Percentiles rank a stretch among this genome's conserved stretches.
These are phyloP conservation scores for Boletus huronensis DNA, from an alignment of 768 basidiomycete genomes.

Conservation along the genomic window DNA sequence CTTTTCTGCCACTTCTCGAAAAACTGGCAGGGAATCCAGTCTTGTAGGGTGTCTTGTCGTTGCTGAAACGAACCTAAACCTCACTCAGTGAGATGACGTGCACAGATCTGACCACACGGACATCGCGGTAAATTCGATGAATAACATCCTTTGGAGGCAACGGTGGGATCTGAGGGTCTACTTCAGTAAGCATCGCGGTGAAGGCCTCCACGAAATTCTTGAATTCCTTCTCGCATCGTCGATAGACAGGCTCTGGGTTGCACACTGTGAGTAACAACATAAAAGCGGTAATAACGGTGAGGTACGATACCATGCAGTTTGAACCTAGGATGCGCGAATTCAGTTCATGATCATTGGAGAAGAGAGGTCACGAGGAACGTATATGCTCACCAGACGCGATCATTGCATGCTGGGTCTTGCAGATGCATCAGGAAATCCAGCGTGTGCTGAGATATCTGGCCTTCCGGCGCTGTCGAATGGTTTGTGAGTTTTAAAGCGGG, in stretches of 20 bases:
- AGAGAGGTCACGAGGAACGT: neutral
- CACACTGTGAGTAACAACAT: neutral
- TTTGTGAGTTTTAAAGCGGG: neutral
- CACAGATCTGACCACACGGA: slow-evolving; percentile 21
- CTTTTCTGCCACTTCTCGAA: slow-evolving; percentile 86
- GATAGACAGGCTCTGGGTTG: slow-evolving; percentile 25
- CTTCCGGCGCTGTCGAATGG: slow-evolving; percentile 61
- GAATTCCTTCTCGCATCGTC: slow-evolving; percentile 83
- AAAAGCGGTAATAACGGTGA: neutral
- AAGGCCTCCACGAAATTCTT: slow-evolving; percentile 76
- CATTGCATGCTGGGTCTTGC: slow-evolving; percentile 73
- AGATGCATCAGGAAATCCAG: slow-evolving; percentile 72
- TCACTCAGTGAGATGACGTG: slow-evolving; percentile 4
- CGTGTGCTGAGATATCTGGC: slow-evolving; percentile 83
- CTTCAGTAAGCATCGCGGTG: slow-evolving; percentile 61
- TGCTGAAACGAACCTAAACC: slow-evolving; percentile 77
- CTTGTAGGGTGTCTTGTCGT: slow-evolving; percentile 97
- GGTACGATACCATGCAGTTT: slow-evolving; percentile 60
- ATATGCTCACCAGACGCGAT: slow-evolving; percentile 68
- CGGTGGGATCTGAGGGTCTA: slow-evolving; percentile 80
- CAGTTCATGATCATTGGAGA: neutral
- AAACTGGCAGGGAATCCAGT: slow-evolving; percentile 75
- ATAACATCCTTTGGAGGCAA: slow-evolving; percentile 90
- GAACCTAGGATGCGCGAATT: slow-evolving; percentile 54
- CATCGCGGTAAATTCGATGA: slow-evolving; percentile 92